Conservation (phyloP, 2,329 filamentous ascomycete genomes). For the Pyrenochaeta sp. region DNA sequence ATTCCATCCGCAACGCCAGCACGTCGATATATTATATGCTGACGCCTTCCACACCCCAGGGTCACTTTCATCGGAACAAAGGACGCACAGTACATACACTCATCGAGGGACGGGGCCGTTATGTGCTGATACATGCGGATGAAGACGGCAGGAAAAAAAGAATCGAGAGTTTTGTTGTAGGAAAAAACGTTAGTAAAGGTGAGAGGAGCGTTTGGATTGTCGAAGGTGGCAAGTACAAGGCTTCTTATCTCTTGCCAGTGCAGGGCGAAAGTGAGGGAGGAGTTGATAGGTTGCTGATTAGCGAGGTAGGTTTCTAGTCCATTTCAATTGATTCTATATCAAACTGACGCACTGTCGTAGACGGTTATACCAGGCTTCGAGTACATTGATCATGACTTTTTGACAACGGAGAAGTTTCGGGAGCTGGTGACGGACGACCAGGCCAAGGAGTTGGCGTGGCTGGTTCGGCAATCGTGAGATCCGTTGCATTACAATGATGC, state of each 20-base stretch:
- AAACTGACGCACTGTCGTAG: slow-evolving; percentile 23
- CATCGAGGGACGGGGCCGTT: slow-evolving; percentile 68
- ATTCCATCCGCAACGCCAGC: slow-evolving; percentile 60
- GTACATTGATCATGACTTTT: slow-evolving; percentile 71
- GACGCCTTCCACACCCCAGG: slow-evolving; percentile 63
- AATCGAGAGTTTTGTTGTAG: slow-evolving; percentile 72
- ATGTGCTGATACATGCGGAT: slow-evolving; percentile 70
- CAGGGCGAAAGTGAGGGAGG: slow-evolving; percentile 51
- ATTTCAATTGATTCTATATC: neutral
- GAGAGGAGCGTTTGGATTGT: slow-evolving; percentile 75
- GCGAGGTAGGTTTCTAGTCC: slow-evolving; percentile 56
- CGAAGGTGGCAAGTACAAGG: slow-evolving; percentile 73
- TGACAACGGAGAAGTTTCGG: slow-evolving; percentile 58
- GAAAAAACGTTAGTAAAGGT: slow-evolving; percentile 63
- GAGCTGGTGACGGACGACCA: slow-evolving; percentile 60
- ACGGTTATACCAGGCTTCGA: slow-evolving; percentile 75
- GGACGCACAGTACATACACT: slow-evolving; percentile 71
- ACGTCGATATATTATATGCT: slow-evolving; percentile 73
- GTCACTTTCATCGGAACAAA: slow-evolving; percentile 70
- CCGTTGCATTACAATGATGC: neutral
- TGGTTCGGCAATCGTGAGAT: slow-evolving; percentile 41
- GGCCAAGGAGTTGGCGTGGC: slow-evolving; percentile 57
- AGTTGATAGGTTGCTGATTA: slow-evolving; percentile 67
- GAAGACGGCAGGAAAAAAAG: slow-evolving; percentile 57
- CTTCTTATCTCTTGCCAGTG: slow-evolving; percentile 62